Evolutionary conservation across 169 alveolate genomes (phyloP), one percentile per base, ranked within the genome.

Genomic region (Toxoplasma gondii): DNA sequence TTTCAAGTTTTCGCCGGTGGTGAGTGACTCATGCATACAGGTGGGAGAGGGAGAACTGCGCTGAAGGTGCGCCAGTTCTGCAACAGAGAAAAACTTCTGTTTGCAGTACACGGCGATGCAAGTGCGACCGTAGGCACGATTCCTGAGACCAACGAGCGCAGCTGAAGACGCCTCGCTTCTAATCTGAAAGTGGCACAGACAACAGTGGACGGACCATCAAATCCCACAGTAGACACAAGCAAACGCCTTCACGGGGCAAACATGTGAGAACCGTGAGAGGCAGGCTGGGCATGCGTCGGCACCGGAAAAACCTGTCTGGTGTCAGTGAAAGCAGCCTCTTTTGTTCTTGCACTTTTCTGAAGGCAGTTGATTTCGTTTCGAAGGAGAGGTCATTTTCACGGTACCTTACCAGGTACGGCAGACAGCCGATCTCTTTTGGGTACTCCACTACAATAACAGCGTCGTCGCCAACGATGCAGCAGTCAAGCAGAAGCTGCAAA

Each of bases 61-160:
- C 29, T 64, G 74, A 16, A 64, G 7, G 31, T 1, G 74, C 34
- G 24, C n/a, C 74, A 64, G 74, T 4, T 64, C 74, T 7, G 74
- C n/a, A 1, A 64, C 74, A 27, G 74, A 64, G n/a, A 64, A 82
- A 22, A 82, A 41, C 38, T 82, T 82, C 90, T 82, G 90, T 31
- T 82, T 82, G 41, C 54, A 29, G 67, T 91, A 91, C 38, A 91
- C 64, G 12, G 91, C 94, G 22, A 91, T 29, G 70, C 94, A 91
- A 7, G 94, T 91, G 91, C 94, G 94, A 43, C 94, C 94, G 45
- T 91, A 91, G 27, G 31, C n/a, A 29, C 94, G 91, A 74, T 82
- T 91, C 49, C 84, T 31, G 0, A 91, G 94, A 24, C 94, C 94
- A 34, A 78, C 70, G 45, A 91, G 91, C 83, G 64, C 94, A 10